These are phyloP conservation scores for Sporisorium iseilematis-ciliati DNA, from an alignment of 1,284 basidiomycete species.

Conservation along the genomic window DNA sequence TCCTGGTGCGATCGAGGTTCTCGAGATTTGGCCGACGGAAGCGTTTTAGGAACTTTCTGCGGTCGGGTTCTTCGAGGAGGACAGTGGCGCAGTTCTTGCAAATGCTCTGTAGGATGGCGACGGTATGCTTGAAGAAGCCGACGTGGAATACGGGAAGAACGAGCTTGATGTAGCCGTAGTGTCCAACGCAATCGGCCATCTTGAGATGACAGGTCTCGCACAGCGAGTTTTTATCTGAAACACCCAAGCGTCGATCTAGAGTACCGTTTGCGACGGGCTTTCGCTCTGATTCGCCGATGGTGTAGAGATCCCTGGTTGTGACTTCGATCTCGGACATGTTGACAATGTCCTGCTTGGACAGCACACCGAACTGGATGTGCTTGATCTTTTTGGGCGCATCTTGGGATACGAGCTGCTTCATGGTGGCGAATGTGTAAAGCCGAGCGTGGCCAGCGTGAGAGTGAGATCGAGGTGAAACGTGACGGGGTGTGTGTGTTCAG, in stretches of 20 bases:
- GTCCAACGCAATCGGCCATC: slow-evolving; percentile 94
- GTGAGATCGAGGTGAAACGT: not conserved
- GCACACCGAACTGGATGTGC: slow-evolving; percentile 70
- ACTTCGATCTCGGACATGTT: slow-evolving; percentile 68
- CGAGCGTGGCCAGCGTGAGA: slow-evolving; percentile 20
- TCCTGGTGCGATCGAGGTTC: slow-evolving; percentile 87
- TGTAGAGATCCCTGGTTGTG: slow-evolving; percentile 65
- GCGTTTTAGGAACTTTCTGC: slow-evolving; percentile 84
- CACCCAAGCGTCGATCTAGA: slow-evolving; percentile 75
- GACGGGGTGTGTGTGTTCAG: not conserved
- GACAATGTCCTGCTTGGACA: slow-evolving; percentile 69
- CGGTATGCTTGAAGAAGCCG: slow-evolving; percentile 96
- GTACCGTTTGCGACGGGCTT: slow-evolving; percentile 65
- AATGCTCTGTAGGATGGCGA: slow-evolving; percentile 86
- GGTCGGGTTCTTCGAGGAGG: slow-evolving; percentile 88
- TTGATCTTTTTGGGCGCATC: slow-evolving; percentile 70
- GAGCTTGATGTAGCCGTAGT: slow-evolving; percentile 82
- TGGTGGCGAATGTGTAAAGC: slow-evolving; percentile 30
- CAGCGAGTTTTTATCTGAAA: slow-evolving; percentile 89
- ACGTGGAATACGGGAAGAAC: slow-evolving; percentile 95
- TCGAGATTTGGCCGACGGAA: slow-evolving; percentile 92
- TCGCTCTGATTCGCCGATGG: slow-evolving; percentile 58
- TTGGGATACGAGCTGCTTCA: slow-evolving; percentile 68
- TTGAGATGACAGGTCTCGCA: slow-evolving; percentile 96
- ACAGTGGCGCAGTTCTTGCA: slow-evolving; percentile 88